These are phyloP conservation scores for Kuraishia hungarica DNA, from an alignment of 805 yeast species.

Conservation along the genomic window DNA sequence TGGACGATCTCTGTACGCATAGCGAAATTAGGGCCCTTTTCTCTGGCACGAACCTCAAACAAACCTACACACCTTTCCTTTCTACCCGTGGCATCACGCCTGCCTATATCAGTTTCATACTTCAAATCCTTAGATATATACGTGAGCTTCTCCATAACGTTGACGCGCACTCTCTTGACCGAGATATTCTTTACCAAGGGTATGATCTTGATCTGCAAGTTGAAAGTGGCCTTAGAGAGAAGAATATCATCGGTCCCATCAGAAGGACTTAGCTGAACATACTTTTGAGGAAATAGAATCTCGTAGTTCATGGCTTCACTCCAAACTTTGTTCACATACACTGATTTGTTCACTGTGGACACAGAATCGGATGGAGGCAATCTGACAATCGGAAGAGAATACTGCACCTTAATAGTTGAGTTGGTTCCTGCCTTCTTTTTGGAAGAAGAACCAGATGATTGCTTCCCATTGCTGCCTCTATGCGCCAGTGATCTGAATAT, in stretches of 20 bases:
- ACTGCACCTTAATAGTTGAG: constrained; percentile 15
- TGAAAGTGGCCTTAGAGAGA: constrained; percentile 21
- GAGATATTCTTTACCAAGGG: constrained; percentile 58
- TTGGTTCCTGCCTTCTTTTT: not conserved
- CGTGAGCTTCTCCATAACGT: constrained; percentile 57
- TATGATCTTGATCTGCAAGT: constrained; percentile 52
- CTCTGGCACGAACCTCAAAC: constrained; percentile 56
- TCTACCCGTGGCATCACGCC: constrained; percentile 20
- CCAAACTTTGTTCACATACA: constrained; percentile 72
- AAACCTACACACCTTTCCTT: constrained; percentile 48
- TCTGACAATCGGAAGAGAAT: constrained; percentile 39
- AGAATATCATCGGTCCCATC: constrained; percentile 19
- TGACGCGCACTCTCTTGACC: constrained; percentile 56
- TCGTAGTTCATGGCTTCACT: constrained; percentile 63
- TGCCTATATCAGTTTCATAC: constrained; percentile 44
- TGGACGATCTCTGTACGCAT: constrained; percentile 54
- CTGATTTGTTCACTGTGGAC: constrained; percentile 59
- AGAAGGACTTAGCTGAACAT: constrained; percentile 53
- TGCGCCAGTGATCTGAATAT: constrained; percentile 21
- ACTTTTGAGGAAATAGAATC: constrained; percentile 63
- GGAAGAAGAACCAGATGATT: not conserved
- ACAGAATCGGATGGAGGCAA: constrained; percentile 51
- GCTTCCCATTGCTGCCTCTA: not conserved
- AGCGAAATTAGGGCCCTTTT: constrained; percentile 23
- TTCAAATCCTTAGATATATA: constrained; percentile 49